Evolutionary conservation across 177 flowering plant species (phyloP).

Genomic region (Vitis hybrid): DNA sequence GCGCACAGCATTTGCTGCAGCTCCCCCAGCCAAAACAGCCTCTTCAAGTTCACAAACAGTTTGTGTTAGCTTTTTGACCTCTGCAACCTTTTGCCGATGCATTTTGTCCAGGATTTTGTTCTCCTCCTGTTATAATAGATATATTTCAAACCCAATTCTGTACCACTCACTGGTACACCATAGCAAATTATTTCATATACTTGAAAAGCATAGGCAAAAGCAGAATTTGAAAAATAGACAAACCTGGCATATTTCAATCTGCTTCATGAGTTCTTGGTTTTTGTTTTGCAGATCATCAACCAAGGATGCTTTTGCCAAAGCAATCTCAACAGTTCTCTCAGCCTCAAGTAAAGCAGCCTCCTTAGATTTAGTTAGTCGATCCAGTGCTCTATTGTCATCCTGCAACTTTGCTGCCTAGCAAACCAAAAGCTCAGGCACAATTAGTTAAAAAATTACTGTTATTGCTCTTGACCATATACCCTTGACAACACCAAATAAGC

Average conservation of each 20-base stretch:
- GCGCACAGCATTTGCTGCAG: constrained; percentile 78
- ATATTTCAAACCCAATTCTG: neutral
- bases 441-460: neutral
- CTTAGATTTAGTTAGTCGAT: constrained; percentile 76
- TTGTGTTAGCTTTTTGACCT: constrained; percentile 68
- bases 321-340: constrained; percentile 59
- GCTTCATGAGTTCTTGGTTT: constrained; percentile 72
- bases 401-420: constrained; percentile 59
- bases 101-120: constrained; percentile 68
- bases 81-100: constrained; percentile 68
- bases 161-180: neutral
- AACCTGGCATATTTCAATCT: constrained; percentile 82
- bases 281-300: constrained; percentile 82
- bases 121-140: constrained; percentile 46
- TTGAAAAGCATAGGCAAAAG: neutral
- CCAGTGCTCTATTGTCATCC: constrained; percentile 74
- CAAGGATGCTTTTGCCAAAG: constrained; percentile 68
- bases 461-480: neutral
- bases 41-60: constrained; percentile 71
- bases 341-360: constrained; percentile 80
- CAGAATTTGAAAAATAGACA: neutral
- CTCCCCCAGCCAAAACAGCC: constrained; percentile 77
- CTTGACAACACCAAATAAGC: neutral
- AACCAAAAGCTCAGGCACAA: constrained; percentile 2
- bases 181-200: neutral